Percentiles rank a stretch among this genome's conserved stretches.
phyloP scores from a whole-genome alignment of 192 early-diverging fungal species.

The Cetraspora pellucida region DNA sequence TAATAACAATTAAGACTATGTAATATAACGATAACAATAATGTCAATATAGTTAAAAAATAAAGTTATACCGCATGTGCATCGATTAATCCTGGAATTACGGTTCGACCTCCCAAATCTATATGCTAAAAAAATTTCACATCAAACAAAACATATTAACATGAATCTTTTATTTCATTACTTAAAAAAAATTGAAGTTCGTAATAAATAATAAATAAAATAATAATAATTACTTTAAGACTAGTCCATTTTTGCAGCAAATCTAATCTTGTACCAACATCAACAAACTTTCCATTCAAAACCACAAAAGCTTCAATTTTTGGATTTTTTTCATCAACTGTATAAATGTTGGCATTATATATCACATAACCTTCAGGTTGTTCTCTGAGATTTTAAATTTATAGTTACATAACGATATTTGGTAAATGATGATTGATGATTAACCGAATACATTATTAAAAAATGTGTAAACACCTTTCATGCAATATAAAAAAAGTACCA shows the following conservation, averaged over 20 bases:
- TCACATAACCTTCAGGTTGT: conserved; percentile 30
- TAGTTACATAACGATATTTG: too few species aligned
- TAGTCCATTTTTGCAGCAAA: conserved; percentile 28
- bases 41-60: background rate
- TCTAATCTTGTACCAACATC: conserved; percentile 39
- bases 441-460: too few species aligned
- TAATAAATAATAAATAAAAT: background rate
- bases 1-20: background rate
- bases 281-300: conserved; percentile 43
- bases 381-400: too few species aligned
- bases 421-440: too few species aligned
- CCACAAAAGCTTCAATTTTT: conserved; percentile 41
- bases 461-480: too few species aligned
- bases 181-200: background rate
- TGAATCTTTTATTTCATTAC: background rate
- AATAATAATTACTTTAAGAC: background rate
- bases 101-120: conserved; percentile 38
- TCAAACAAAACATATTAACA: background rate
- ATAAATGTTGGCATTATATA: conserved; percentile 47
- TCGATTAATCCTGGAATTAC: conserved; percentile 58
- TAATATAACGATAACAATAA: background rate
- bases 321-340: conserved; percentile 42
- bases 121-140: background rate
- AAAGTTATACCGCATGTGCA: conserved; percentile 48
- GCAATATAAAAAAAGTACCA: too few species aligned